phyloP scores from a whole-genome alignment of 768 basidiomycete genomes.

The Hebeloma cylindrosporum region DNA sequence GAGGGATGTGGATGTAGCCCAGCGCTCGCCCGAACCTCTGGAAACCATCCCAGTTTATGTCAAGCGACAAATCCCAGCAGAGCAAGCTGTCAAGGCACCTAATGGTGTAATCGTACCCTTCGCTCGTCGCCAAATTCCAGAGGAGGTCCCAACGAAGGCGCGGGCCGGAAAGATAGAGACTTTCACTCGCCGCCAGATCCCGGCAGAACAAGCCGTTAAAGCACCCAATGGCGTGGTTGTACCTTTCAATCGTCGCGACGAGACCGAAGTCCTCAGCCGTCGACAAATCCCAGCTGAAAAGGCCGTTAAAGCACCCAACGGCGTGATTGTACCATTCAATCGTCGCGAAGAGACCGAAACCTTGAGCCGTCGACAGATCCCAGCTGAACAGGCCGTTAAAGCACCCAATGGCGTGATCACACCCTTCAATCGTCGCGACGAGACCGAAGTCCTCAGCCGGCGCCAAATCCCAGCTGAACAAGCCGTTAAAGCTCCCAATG shows the following conservation, averaged over 20 bases:
- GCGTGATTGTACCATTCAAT: constrained; percentile 25
- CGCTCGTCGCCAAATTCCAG: constrained; percentile 28
- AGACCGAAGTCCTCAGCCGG: constrained; percentile 11
- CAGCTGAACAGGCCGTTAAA: constrained; percentile 29
- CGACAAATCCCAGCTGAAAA: constrained; percentile 31
- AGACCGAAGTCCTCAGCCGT: constrained; percentile 8
- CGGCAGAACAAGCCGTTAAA: constrained; percentile 26
- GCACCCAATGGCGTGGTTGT: constrained; percentile 25
- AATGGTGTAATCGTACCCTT: constrained; percentile 31
- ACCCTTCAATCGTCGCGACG: constrained; percentile 23
- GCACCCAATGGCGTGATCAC: constrained; percentile 27
- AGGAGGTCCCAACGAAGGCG: constrained; percentile 27
- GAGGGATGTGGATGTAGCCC: constrained; percentile 10
- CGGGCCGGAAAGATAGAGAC: constrained; percentile 1
- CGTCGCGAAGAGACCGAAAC: constrained; percentile 3
- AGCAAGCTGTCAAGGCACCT: constrained; percentile 31
- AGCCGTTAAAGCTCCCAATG: constrained; percentile 33
- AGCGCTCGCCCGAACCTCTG: constrained; percentile 23
- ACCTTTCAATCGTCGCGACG: constrained; percentile 22
- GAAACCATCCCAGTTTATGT: constrained; percentile 23
- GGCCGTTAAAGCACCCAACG: constrained; percentile 34
- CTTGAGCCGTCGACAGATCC: constrained; percentile 25
- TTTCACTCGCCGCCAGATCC: no score
- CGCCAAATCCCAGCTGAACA: constrained; percentile 31
- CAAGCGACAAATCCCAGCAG: constrained; percentile 25